A percentile compares a stretch with the other conserved stretches of the same genome.
These are phyloP conservation scores for Aspergillus tubingensis DNA, from an alignment of 2,329 filamentous ascomycete genomes.

Conservation along the genomic window DNA sequence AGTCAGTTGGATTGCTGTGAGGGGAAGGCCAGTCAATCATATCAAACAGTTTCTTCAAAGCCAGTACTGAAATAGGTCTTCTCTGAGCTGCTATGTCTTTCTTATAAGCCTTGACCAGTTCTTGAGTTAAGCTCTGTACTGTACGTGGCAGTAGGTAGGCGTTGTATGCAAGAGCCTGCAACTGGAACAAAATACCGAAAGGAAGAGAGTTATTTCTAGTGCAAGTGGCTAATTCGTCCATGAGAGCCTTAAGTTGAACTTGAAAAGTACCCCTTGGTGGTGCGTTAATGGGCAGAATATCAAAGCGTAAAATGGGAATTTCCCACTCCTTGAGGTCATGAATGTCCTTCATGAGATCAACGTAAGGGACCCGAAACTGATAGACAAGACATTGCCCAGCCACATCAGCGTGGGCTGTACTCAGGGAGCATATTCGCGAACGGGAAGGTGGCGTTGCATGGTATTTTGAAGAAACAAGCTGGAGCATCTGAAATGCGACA, in stretches of 20 bases:
- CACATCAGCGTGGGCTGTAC: slow-evolving; percentile 9
- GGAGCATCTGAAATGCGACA: background rate
- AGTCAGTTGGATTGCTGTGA: slow-evolving; percentile 47
- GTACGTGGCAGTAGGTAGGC: slow-evolving; percentile 61
- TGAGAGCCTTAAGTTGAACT: slow-evolving; percentile 5
- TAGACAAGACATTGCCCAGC: slow-evolving; percentile 49
- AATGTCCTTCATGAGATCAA: slow-evolving; percentile 29
- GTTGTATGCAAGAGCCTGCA: slow-evolving; percentile 64
- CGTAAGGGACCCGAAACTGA: slow-evolving; percentile 33
- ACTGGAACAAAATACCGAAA: slow-evolving; percentile 61
- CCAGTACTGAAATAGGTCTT: slow-evolving; percentile 52
- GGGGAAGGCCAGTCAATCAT: slow-evolving; percentile 60
- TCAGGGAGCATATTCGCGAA: slow-evolving; percentile 11
- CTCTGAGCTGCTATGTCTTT: slow-evolving; percentile 25
- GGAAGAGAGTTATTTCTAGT: slow-evolving; percentile 41
- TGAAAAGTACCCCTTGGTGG: background rate
- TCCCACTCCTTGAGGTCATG: slow-evolving; percentile 25
- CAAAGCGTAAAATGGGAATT: slow-evolving; percentile 25
- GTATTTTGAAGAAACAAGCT: background rate
- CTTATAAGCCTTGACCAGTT: slow-evolving; percentile 42
- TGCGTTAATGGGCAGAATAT: background rate
- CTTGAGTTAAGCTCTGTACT: slow-evolving; percentile 50
- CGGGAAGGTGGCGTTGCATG: background rate
- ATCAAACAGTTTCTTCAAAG: slow-evolving; percentile 56
- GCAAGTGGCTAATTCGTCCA: slow-evolving; percentile 39